A percentile compares a stretch with the other conserved stretches of the same genome.
Conservation (phyloP, 2,329 filamentous ascomycete species). For the Kalaharituber pfeilii region DNA sequence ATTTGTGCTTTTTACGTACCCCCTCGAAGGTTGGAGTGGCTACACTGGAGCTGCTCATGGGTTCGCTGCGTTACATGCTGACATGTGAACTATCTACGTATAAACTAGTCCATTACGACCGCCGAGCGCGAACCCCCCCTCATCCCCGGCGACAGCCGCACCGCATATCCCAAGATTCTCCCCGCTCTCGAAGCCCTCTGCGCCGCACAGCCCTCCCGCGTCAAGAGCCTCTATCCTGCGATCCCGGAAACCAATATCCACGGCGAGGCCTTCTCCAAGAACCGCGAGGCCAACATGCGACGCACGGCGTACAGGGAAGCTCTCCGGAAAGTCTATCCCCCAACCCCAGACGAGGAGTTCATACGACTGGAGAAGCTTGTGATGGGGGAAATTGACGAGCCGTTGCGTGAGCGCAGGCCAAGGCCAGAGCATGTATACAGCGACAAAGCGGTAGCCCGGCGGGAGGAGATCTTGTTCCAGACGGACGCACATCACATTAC, state of each 20-base stretch:
- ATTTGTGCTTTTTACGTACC: too few species aligned
- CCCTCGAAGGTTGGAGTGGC: too few species aligned
- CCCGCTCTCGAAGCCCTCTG: constrained; percentile 14
- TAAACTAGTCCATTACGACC: constrained; percentile 6
- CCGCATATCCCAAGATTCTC: constrained; percentile 13
- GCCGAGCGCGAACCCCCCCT: constrained; percentile 10
- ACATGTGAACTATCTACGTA: constrained; percentile 12
- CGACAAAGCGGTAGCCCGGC: background rate
- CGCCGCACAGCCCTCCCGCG: constrained; percentile 13
- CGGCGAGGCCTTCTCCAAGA: constrained; percentile 15
- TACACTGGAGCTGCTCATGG: too few species aligned
- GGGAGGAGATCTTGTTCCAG: background rate
- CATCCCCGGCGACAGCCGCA: constrained; percentile 12
- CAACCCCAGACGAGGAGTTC: constrained; percentile 12
- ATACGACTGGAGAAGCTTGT: constrained; percentile 16
- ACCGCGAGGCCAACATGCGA: constrained; percentile 18
- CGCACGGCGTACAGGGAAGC: constrained; percentile 14
- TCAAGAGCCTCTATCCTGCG: constrained; percentile 10
- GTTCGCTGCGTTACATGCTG: too few species aligned
- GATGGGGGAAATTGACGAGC: constrained; percentile 9
- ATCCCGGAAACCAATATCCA: constrained; percentile 19
- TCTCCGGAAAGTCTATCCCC: constrained; percentile 14
- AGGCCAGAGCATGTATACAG: background rate
- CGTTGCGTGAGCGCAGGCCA: background rate
- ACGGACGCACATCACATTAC: background rate